Base-by-base conservation (phyloP, 2,329 filamentous ascomycete species). In the Pyrenochaeta sp. region DNA sequence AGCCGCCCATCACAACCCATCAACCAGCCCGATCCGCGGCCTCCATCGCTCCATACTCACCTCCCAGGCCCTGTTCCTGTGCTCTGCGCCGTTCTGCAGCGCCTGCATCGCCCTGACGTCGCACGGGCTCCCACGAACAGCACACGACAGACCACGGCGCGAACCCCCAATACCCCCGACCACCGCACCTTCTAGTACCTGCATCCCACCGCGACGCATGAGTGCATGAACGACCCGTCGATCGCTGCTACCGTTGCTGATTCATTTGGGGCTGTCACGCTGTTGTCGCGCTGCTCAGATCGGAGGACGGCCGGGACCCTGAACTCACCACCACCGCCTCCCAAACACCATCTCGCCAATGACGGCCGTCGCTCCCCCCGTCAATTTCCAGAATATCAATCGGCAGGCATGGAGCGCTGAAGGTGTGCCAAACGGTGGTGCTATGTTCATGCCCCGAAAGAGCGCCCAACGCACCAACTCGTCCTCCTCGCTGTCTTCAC, bases 391-490 rank as follows among this genome's bases (percentile, higher is more conserved):
- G 81, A 85, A 84, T 73, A 82, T 84, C 72, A 81, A 84, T 73
- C 83, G 81, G 76, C 80, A 85, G 79, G 84, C 84, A 86, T 88
- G 86, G 86, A 86, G 82, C 78, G 80, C 80, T 82, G 83, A 84
- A 79, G 81, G 80, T 79, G 81, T 82, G 75, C 81, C 85, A 80
- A 87, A 85, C 81, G 83, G 84, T 76, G 80, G 87, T 70, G 84
- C 86, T 82, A 93, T 96, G 86, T 92, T 96, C 78, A 90, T 91
- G 85, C 91, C 92, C 73, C 91, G 93, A 71, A 97, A 97, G 82
- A 68, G 86, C 74, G 85, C 92, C 61, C 91, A 94, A 77, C 89
- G 94, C 77, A 90, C 90, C 73, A 96, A 92, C 83, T 98, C 94
- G 36, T 95, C 92, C 57, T 96, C 93, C 3, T 97, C 93, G 45